Percentiles rank a stretch among this genome's conserved stretches.
Conservation (phyloP, 1,284 basidiomycete species). For the Puccinia hordei region DNA sequence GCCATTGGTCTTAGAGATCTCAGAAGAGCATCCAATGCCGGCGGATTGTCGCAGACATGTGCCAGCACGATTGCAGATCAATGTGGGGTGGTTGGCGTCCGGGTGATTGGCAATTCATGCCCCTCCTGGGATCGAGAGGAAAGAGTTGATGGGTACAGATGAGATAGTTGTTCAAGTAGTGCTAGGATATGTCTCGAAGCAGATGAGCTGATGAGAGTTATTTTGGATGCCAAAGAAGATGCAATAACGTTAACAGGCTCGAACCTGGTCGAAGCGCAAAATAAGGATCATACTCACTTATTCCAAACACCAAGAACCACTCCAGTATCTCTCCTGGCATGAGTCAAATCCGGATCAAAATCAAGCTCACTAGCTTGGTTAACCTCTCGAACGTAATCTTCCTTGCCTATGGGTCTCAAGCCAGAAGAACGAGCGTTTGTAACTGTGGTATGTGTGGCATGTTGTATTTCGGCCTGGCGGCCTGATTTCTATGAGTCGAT, state of each 20-base stretch:
- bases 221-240: neutral
- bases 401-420: conserved; percentile 35
- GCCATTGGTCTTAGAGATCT: conserved; percentile 11
- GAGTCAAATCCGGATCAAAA: conserved; percentile 17
- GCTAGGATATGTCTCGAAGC: conserved; percentile 26
- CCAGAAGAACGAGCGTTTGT: conserved; percentile 22
- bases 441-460: neutral
- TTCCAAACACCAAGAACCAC: conserved; percentile 45
- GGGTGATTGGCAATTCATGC: conserved; percentile 48
- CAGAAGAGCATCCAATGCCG: conserved; percentile 18
- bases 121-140: conserved; percentile 30
- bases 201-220: conserved; percentile 2
- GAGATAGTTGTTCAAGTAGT: conserved; percentile 20
- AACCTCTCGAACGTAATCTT: conserved; percentile 43
- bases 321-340: conserved; percentile 17
- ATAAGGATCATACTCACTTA: conserved; percentile 3
- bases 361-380: conserved; percentile 39
- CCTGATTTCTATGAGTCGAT: conserved; percentile 33
- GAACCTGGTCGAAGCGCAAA: neutral
- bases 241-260: no score
- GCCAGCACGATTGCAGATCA: conserved; percentile 37
- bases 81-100: conserved; percentile 38
- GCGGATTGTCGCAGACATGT: conserved; percentile 38
- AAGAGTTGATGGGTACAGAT: conserved; percentile 41
- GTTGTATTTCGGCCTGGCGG: conserved; percentile 6